These are phyloP conservation scores for Abortiporus biennis DNA, from an alignment of 1,284 basidiomycete genomes.

Conservation along the genomic window DNA sequence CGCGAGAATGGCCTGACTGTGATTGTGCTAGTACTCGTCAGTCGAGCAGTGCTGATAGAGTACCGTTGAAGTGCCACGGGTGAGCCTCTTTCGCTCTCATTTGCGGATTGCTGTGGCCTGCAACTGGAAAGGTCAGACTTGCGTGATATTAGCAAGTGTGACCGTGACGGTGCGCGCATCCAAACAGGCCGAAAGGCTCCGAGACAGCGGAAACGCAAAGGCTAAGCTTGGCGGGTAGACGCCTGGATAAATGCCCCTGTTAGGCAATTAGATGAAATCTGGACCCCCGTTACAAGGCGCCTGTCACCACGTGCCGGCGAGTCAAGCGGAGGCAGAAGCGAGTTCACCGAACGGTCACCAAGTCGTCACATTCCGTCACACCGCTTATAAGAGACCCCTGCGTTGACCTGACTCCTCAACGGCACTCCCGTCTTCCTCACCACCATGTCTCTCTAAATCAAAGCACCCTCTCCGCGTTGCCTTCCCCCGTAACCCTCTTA, in stretches of 20 bases:
- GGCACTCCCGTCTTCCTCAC: conserved; percentile 23
- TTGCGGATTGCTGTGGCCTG: too few species aligned
- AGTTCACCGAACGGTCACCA: not conserved
- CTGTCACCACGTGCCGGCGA: too few species aligned
- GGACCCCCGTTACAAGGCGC: too few species aligned
- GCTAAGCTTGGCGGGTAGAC: not conserved
- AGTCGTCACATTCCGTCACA: not conserved
- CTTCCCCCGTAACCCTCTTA: conserved; percentile 13
- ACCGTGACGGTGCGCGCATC: conserved; percentile 1
- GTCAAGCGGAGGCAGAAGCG: too few species aligned
- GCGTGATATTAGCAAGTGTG: conserved; percentile 4
- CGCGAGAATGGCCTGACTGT: not conserved
- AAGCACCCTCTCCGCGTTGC: conserved; percentile 20
- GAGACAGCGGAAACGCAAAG: conserved; percentile 12
- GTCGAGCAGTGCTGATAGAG: too few species aligned
- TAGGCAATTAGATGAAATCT: too few species aligned
- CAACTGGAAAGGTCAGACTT: not conserved
- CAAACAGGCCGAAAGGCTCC: conserved; percentile 11
- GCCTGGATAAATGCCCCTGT: not conserved
- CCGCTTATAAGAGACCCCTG: conserved; percentile 10
- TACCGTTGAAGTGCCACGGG: too few species aligned
- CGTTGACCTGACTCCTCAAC: conserved; percentile 18
- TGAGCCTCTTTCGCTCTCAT: too few species aligned
- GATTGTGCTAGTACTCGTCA: not conserved
- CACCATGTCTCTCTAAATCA: conserved; percentile 44